Percentiles rank a stretch among this genome's conserved stretches.
Evolutionary conservation across 164 flowering plant species (phyloP).

Genomic region (Macadamia tetraphylla): DNA sequence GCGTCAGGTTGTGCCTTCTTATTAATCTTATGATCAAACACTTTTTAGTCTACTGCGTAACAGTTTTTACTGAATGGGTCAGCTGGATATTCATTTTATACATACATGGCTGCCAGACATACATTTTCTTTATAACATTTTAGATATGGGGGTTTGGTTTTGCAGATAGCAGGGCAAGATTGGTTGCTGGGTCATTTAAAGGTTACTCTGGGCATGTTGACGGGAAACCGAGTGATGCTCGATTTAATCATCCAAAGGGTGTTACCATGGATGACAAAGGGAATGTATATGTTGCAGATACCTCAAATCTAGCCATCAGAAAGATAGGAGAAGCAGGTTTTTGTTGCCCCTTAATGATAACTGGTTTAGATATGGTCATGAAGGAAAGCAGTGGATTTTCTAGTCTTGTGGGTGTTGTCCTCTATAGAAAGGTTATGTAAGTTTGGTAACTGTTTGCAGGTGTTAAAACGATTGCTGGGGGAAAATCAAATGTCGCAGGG

Average conservation of each 20-base stretch:
- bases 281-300: constrained; percentile 93
- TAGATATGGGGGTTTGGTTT: constrained; percentile 6
- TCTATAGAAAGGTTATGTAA: not conserved
- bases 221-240: constrained; percentile 95
- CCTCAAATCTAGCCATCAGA: constrained; percentile 82
- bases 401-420: not conserved
- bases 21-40: not conserved
- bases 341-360: not conserved
- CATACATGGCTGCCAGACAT: not conserved
- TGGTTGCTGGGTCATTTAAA: constrained; percentile 96
- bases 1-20: not conserved
- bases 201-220: constrained; percentile 91
- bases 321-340: constrained; percentile 91
- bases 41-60: no score
- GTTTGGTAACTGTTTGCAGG: constrained; percentile 39
- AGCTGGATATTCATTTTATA: not conserved
- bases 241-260: constrained; percentile 89
- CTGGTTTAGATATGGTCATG: not conserved
- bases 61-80: not conserved
- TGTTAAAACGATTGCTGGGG: constrained; percentile 98
- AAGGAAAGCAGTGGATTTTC: not conserved
- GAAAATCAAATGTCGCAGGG: constrained; percentile 89
- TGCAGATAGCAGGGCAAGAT: constrained; percentile 95
- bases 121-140: not conserved
- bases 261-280: constrained; percentile 94